These are phyloP conservation scores for Pseudoneurospora amorphoporcata DNA, from an alignment of 495 filamentous ascomycete species.

Conservation along the genomic window DNA sequence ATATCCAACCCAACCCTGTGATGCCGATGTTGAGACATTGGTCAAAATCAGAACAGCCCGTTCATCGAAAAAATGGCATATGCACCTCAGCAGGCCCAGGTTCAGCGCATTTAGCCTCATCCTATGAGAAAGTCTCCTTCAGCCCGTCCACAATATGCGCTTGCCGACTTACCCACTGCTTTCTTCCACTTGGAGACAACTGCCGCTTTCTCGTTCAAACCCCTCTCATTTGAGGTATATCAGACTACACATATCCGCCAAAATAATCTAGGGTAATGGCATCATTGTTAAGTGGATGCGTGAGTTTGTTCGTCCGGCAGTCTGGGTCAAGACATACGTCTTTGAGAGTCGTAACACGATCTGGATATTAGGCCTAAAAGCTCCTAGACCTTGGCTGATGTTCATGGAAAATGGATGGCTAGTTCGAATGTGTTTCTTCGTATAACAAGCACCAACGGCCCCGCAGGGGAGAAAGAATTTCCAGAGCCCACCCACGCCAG, in stretches of 20 bases:
- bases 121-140: background rate
- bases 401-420: background rate
- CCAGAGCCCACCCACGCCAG: background rate
- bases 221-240: no score
- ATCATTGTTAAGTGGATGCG: no score
- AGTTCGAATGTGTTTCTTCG: background rate
- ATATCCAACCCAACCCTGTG: no score
- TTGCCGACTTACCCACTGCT: slow-evolving; percentile 1
- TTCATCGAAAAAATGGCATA: background rate
- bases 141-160: background rate
- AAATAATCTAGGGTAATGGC: no score
- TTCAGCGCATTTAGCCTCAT: background rate
- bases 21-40: background rate
- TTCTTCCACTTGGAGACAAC: background rate
- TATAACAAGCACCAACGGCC: background rate
- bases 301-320: no score
- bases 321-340: no score
- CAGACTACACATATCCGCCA: no score
- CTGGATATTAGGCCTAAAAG: no score
- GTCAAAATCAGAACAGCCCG: background rate
- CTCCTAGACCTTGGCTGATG: no score
- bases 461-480: background rate
- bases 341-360: no score
- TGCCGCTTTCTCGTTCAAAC: no score
- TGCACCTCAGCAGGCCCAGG: background rate